Evolutionary conservation across 83 land plant genomes (phyloP).

Genomic region (Isoetes engelmannii): DNA sequence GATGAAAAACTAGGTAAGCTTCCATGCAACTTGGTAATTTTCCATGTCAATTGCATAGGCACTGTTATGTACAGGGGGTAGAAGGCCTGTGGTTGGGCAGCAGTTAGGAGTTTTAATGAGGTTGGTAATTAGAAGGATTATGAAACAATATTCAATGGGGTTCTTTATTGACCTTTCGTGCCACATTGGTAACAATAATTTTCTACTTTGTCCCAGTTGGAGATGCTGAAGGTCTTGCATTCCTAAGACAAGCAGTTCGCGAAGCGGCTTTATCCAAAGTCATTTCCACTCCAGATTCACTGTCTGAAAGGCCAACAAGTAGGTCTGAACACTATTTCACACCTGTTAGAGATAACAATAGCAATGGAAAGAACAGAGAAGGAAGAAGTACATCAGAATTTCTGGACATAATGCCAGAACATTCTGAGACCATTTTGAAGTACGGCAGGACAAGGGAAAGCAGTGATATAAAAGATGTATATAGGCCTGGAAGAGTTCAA

Average conservation of each 20-base stretch:
- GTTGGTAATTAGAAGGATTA: not conserved
- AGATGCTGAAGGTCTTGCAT: slow-evolving; percentile 37
- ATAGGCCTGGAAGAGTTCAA: not conserved
- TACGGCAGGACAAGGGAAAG: not conserved
- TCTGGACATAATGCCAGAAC: slow-evolving; percentile 2
- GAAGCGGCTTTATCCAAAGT: slow-evolving; percentile 68
- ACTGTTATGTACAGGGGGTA: not conserved
- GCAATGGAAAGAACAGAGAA: slow-evolving; percentile 26
- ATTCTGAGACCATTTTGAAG: not conserved
- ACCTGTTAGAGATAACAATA: slow-evolving; percentile 34
- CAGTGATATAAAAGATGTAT: not conserved
- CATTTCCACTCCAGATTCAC: slow-evolving; percentile 21
- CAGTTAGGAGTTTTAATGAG: not conserved
- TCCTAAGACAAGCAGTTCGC: slow-evolving; percentile 61
- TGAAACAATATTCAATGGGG: not conserved
- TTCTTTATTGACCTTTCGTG: not conserved
- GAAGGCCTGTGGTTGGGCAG: not conserved
- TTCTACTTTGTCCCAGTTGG: slow-evolving; percentile 24
- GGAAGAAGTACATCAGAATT: not conserved
- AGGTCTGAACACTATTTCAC: slow-evolving; percentile 68
- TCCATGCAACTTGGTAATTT: too few relatives aligned
- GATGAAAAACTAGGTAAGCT: too few relatives aligned
- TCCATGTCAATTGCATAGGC: not conserved
- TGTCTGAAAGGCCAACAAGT: slow-evolving; percentile 36
- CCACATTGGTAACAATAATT: not conserved